phyloP scores from a whole-genome alignment of 148 eudicot genomes.

The Chenopodium suecicum region DNA sequence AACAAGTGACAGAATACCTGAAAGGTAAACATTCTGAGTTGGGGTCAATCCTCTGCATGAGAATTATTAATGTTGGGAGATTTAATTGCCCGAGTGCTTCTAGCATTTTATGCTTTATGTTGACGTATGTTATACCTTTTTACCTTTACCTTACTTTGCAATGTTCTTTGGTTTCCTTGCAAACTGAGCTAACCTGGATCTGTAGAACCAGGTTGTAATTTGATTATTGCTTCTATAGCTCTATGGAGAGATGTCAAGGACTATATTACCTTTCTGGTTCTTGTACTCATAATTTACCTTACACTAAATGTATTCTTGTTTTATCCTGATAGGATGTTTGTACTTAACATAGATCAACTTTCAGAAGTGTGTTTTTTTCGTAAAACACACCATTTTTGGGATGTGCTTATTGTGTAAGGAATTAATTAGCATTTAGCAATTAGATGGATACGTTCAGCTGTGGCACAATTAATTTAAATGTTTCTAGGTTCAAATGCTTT shows the following conservation, averaged over 20 bases:
- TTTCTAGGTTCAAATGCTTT: not conserved
- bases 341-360: not conserved
- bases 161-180: not conserved
- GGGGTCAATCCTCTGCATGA: constrained; percentile 2
- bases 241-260: not conserved
- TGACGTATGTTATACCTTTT: not conserved
- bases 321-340: not conserved
- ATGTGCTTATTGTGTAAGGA: not conserved
- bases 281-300: not conserved
- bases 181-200: not conserved
- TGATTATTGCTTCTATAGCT: not conserved
- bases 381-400: not conserved
- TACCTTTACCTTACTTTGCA: not conserved
- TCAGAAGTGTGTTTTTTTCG: not conserved
- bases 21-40: constrained; percentile 51
- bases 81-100: not conserved
- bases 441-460: not conserved
- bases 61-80: not conserved
- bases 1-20: constrained; percentile 59
- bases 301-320: not conserved
- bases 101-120: not conserved
- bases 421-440: not conserved
- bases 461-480: not conserved
- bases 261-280: not conserved
- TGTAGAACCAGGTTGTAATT: not conserved